Base-by-base conservation (phyloP, 2,329 filamentous ascomycete genomes). In the Cercospora canescens region DNA sequence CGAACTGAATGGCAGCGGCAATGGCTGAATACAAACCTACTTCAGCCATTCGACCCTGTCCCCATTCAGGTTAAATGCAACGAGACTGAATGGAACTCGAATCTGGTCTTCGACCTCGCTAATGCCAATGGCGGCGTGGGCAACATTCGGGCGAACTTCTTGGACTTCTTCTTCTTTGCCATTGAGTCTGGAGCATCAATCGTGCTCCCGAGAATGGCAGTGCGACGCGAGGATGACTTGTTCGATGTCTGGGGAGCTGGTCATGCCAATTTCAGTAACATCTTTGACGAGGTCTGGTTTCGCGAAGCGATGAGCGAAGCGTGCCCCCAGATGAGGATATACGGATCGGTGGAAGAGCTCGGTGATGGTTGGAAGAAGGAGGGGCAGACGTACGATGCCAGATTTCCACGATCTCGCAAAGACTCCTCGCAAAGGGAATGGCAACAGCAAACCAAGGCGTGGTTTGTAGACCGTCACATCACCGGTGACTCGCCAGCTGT, bases 151-250 rank as follows among this genome's bases (percentile, higher is more conserved):
- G 82, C 81, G 65, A 77, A 78, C 14, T 73, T 81, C 32, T 71
- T 83, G 59, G 79, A 78, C 60, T 84, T 81, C 69, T 72, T 84
- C 14, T 78, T 81, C 45, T 78, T 82, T 60, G 81, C 81, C n/a
- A 83, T 84, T 28, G 80, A 83, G 73, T 78, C 80, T 57, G 82
- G 81, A 66, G 81, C 82, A 79, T 63, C 64, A 4, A 64, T 67
- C 18, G 16, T 67, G 12, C 26, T 67, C 18, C 65, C 65, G 8
- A 30, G 52, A 8, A 67, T 64, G 54, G 65, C 65, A 18, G 32
- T 56, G 12, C 62, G 65, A 14, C 55, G 39, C 7, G 55, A 62
- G 12, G 65, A 62, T 18, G 11, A 65, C 6, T 48, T 65, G 32
- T 48, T 26, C 16, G 59, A 65, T 55, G 37, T 65, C 9, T 39